A percentile compares a stretch with the other conserved stretches of the same genome.
Conservation (phyloP, 805 yeast genomes). For the Schwanniomyces polymorphus region DNA sequence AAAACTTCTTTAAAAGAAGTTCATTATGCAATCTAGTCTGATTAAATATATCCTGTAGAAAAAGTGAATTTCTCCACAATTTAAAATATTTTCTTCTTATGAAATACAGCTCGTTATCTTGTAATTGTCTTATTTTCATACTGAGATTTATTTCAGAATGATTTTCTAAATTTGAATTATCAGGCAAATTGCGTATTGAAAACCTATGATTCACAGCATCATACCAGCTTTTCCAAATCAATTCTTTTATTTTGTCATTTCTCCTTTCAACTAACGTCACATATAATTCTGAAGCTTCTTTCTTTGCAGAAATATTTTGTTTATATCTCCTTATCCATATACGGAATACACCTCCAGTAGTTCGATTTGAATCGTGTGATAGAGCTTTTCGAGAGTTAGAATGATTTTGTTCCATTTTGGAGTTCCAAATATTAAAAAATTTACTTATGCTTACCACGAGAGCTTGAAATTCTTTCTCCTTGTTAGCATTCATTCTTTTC, state of each 20-base stretch:
- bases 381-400: neutral
- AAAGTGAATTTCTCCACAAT: conserved; percentile 11
- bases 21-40: conserved; percentile 6
- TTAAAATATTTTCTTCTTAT: conserved; percentile 11
- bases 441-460: neutral
- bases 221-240: conserved; percentile 10
- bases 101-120: conserved; percentile 13
- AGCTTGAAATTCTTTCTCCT: neutral
- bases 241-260: neutral
- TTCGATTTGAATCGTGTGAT: neutral
- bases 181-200: neutral
- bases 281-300: neutral
- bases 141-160: conserved; percentile 4
- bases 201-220: neutral
- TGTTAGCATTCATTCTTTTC: neutral
- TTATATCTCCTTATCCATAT: neutral
- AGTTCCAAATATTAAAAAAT: neutral
- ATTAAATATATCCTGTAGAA: neutral
- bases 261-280: neutral
- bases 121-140: conserved; percentile 11
- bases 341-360: neutral
- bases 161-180: neutral
- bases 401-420: neutral
- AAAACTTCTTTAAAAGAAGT: conserved; percentile 4
- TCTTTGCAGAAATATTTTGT: neutral